Base-by-base conservation (phyloP, 83 land plant species). In the Picea abies region DNA sequence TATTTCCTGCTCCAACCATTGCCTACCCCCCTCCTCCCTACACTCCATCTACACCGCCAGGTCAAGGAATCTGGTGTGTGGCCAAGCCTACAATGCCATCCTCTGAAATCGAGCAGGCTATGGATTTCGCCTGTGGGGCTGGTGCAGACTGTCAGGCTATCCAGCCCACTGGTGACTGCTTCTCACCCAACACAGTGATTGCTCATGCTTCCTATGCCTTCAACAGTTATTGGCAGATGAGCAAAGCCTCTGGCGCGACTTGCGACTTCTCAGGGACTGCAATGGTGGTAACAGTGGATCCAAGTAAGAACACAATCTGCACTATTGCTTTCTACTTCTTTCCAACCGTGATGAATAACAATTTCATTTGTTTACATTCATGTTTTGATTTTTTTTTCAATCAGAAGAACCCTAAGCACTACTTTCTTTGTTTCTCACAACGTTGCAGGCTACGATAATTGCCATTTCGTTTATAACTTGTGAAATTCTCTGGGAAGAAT, bases 181-280 rank as follows among this genome's bases (percentile, higher is more conserved):
- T 79, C 80, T 32, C 82, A 76, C 95, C 95, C 19, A 63, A 89
- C 56, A 89, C 91, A 44, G 11, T 91, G 25, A 32, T 84, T 11
- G 67, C 88, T 25, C 95, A 91, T 70, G 95, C 95, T 4, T 93
- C 95, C 3, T 93, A 81, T 71, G 93, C 95, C 44, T 93, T 93
- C 86, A 93, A 93, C 56, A 91, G 91, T 78, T 93, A 89, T 56
- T 93, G 88, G 86, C 95, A 93, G 41, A 83, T 81, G 67, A 89
- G 86, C 35, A 91, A 83, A 79, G 87, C 25, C 23, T 84, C 83
- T 35, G 93, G 93, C 4, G 95, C 89, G 35, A 87, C 86, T 4
- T 93, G 95, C 63, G 93, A 89, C 12, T 93, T 93, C 39, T 91
- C 93, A 32, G 95, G 91, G 4, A 84, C 90, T 2, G 93, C 90